Conservation (phyloP, 129 eudicot genomes). For the sunflower (Helianthus annuus) region HanXRQr2.0-SUNRISE NC_035437.2:151132658-151133157, state of each 20-base stretch:
- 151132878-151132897: background rate
- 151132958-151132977: too few species aligned
- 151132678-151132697: constrained; percentile 50
- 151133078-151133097: too few species aligned
- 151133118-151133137: too few species aligned
- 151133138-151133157: too few species aligned
- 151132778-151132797: constrained; percentile 42
- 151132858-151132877: too few species aligned
- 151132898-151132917: background rate
- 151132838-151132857: background rate
- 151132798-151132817: constrained; percentile 35
- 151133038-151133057: too few species aligned
- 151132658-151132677: constrained; percentile 44
- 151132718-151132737: constrained; percentile 37
- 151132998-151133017: too few species aligned
- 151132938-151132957: too few species aligned
- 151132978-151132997: too few species aligned
- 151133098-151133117: too few species aligned
- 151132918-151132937: background rate
- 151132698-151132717: constrained; percentile 47
- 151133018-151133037: too few species aligned
- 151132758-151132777: constrained; percentile 31
- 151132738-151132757: constrained; percentile 5
- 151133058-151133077: too few species aligned
- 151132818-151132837: constrained; percentile 39